These are phyloP conservation scores for Borovskyia barvae DNA, from an alignment of 208 protist species.

Conservation along the genomic window DNA sequence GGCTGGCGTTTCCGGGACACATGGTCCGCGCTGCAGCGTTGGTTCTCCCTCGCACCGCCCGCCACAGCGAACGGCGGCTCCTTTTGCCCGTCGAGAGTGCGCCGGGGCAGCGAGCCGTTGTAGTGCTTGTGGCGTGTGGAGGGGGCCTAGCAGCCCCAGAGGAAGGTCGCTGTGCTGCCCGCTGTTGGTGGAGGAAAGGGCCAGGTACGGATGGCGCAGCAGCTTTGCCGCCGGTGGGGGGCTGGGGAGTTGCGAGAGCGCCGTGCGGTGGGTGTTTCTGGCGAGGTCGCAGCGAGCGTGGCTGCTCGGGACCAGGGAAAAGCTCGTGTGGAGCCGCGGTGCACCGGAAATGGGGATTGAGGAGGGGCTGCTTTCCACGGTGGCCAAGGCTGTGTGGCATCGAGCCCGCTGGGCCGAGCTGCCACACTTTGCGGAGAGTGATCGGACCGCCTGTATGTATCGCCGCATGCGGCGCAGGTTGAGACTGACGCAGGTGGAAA, in stretches of 20 bases:
- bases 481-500: too few relatives aligned
- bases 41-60: too few relatives aligned
- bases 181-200: constrained; percentile 41
- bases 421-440: too few relatives aligned
- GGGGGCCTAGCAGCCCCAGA: constrained; percentile 61
- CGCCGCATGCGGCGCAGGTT: constrained; percentile 7
- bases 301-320: constrained; percentile 62
- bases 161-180: constrained; percentile 41
- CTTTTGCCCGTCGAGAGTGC: constrained; percentile 20
- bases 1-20: too few relatives aligned
- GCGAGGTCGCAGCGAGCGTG: constrained; percentile 48
- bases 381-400: constrained; percentile 34
- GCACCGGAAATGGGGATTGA: constrained; percentile 59
- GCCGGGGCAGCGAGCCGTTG: constrained; percentile 16
- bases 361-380: constrained; percentile 29
- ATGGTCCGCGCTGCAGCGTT: too few relatives aligned
- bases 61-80: constrained; percentile 29
- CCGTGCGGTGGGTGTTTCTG: constrained; percentile 43
- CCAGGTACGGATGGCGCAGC: constrained; percentile 53
- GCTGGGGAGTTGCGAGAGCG: constrained; percentile 55
- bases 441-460: not conserved
- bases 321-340: constrained; percentile 76
- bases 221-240: constrained; percentile 50
- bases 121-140: constrained; percentile 58
- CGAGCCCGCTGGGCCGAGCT: too few relatives aligned